Evolutionary conservation across 192 early-diverging fungal species (phyloP).

Genomic region (Coemansia umbellata): DNA sequence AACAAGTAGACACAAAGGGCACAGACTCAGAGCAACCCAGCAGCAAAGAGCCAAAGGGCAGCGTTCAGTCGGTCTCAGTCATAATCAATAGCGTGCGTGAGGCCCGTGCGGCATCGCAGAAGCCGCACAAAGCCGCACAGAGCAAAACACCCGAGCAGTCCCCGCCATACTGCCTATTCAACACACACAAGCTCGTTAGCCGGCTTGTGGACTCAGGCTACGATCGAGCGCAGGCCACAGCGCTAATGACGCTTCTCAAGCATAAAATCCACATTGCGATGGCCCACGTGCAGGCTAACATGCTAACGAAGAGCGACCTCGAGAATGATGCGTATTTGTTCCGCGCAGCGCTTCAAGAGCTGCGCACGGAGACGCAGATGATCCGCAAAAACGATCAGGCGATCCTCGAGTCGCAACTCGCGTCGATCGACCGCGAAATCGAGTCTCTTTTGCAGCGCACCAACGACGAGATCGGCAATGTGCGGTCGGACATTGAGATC

Average conservation of each 20-base stretch:
- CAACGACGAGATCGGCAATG: slow-evolving; percentile 69
- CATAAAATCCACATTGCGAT: slow-evolving; percentile 49
- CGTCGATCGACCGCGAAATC: slow-evolving; percentile 71
- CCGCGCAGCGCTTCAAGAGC: slow-evolving; percentile 77
- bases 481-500: slow-evolving; percentile 83
- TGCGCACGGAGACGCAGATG: slow-evolving; percentile 72
- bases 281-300: slow-evolving; percentile 35
- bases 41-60: background rate
- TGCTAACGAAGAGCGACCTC: slow-evolving; percentile 72
- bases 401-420: slow-evolving; percentile 65
- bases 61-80: slow-evolving; percentile 23
- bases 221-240: slow-evolving; percentile 65
- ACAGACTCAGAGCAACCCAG: background rate
- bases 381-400: slow-evolving; percentile 73
- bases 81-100: slow-evolving; percentile 39
- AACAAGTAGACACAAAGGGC: background rate
- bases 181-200: slow-evolving; percentile 72
- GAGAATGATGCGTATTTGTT: slow-evolving; percentile 85
- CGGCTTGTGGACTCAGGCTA: slow-evolving; percentile 65
- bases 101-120: slow-evolving; percentile 16
- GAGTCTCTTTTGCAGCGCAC: slow-evolving; percentile 70
- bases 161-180: slow-evolving; percentile 59
- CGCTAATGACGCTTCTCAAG: slow-evolving; percentile 74
- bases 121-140: background rate
- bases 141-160: background rate